phyloP scores from a whole-genome alignment of 2,329 filamentous ascomycete species.

The Paecilomyces sp. region DNA sequence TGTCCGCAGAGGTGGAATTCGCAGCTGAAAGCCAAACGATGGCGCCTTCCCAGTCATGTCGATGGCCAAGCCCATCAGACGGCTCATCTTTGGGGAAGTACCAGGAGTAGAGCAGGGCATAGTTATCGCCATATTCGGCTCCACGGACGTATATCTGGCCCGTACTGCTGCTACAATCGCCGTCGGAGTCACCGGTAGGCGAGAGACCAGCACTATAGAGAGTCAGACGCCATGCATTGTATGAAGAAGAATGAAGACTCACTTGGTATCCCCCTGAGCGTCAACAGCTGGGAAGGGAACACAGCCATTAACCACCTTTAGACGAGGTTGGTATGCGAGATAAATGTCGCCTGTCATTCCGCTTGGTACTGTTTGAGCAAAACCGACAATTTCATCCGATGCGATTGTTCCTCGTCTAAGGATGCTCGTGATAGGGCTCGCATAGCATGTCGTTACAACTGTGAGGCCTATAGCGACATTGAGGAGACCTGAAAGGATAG shows the following conservation, averaged over 20 bases:
- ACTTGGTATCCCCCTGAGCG: slow-evolving; percentile 51
- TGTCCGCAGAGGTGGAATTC: slow-evolving; percentile 28
- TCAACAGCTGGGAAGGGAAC: slow-evolving; percentile 59
- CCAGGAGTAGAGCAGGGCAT: slow-evolving; percentile 49
- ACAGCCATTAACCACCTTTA: slow-evolving; percentile 52
- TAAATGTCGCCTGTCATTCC: slow-evolving; percentile 42
- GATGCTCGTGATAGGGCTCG: not conserved
- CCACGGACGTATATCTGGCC: slow-evolving; percentile 48
- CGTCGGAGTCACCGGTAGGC: slow-evolving; percentile 30
- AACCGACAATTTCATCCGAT: slow-evolving; percentile 46
- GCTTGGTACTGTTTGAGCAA: slow-evolving; percentile 46
- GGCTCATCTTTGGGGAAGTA: slow-evolving; percentile 45
- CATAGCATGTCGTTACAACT: not conserved
- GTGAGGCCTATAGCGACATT: not conserved
- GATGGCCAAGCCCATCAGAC: slow-evolving; percentile 40
- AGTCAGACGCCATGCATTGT: slow-evolving; percentile 1
- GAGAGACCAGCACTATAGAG: slow-evolving; percentile 36
- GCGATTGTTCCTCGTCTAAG: slow-evolving; percentile 34
- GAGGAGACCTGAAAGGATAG: not conserved
- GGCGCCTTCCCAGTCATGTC: slow-evolving; percentile 51
- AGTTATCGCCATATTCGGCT: slow-evolving; percentile 33
- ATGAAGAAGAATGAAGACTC: slow-evolving; percentile 9
- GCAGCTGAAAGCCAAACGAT: slow-evolving; percentile 44
- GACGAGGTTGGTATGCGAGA: slow-evolving; percentile 49
- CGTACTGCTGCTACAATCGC: slow-evolving; percentile 36